Evolutionary conservation across 805 yeast genomes (phyloP).

Genomic region (Metschnikowia kunwiensis): DNA sequence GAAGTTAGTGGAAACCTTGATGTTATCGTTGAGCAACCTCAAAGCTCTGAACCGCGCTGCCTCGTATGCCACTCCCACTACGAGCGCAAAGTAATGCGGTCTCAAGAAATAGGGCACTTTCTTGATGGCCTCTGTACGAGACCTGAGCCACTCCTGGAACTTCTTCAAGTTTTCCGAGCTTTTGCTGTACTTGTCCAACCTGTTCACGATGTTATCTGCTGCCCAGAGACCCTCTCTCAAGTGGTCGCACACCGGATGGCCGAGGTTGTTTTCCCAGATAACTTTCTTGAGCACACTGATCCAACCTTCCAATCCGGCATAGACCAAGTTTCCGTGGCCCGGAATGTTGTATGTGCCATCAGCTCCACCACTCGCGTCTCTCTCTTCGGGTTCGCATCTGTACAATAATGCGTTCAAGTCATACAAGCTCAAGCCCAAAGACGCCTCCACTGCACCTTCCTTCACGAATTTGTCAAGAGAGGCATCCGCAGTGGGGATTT

Average conservation of each 20-base stretch:
- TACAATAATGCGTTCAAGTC: conserved; percentile 76
- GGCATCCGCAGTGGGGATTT: conserved; percentile 61
- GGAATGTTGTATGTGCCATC: conserved; percentile 79
- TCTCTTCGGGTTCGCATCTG: conserved; percentile 82
- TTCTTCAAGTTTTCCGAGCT: conserved; percentile 46
- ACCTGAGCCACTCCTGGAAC: conserved; percentile 68
- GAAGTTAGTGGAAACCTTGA: conserved; percentile 65
- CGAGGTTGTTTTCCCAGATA: conserved; percentile 68
- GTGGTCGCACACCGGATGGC: conserved; percentile 80
- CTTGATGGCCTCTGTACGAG: conserved; percentile 61
- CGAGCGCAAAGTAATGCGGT: conserved; percentile 83
- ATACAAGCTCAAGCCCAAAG: conserved; percentile 54
- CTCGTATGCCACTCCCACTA: conserved; percentile 79
- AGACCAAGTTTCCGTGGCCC: conserved; percentile 64
- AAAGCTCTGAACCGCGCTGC: conserved; percentile 73
- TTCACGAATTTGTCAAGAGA: conserved; percentile 65
- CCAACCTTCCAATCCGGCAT: conserved; percentile 96
- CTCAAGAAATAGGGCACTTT: conserved; percentile 72
- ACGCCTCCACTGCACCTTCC: conserved; percentile 74
- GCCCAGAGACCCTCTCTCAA: conserved; percentile 89
- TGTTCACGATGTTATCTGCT: conserved; percentile 62
- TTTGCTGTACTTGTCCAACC: conserved; percentile 55
- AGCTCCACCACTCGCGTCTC: conserved; percentile 69
- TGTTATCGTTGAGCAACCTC: conserved; percentile 47
- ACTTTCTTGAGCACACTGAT: conserved; percentile 60